Base-by-base conservation (phyloP, 2,329 filamentous ascomycete genomes). In the Ophiostoma tasmaniense region DNA sequence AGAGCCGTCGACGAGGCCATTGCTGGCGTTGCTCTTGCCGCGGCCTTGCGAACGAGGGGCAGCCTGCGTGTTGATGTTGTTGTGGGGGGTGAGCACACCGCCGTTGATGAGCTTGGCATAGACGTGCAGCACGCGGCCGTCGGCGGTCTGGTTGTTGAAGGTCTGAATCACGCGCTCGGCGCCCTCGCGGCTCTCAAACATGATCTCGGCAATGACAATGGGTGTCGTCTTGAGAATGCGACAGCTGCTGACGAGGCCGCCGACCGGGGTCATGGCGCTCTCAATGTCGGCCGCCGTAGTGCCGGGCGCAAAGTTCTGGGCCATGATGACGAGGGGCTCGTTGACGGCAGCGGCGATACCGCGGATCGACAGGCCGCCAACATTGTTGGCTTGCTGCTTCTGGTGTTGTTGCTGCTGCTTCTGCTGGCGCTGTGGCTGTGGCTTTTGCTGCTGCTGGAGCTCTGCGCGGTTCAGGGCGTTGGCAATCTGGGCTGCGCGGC, bases 271-370 rank as follows among this genome's bases (percentile, higher is more conserved):
- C 87, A 95, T 88, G 69, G 91, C 91, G 74, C 89, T 90, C 80
- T 93, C 90, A 70, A 95, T 92, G 75, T 95, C 91, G 37, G 89
- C 90, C 1, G 89, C 89, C 7, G 91, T 93, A 0, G 91, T 95
- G 50, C 91, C 91, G 1, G 87, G 87, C 14, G 91, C 91, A 76
- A 95, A 92, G 81, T 95, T 95, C 78, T 91, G 89, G 2, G 89
- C 90, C 76, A 92, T 85, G 30, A 95, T 85, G 22, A 86, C 84
- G 74, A 86, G 91, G 1, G 90, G 90, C 67, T 72, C 71, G 68
- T 66, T 64, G 66, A 33, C 45, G 6, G 62, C 69, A 0, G 90
- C 89, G 0, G 88, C 88, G 10, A 89, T 80, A n/a, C 91, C 91
- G 67, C 87, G 83, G 72, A 95, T 93, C 45, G 84, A 88, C 64